Evolutionary conservation across 371 early-diverging fungal genomes (phyloP).

Genomic region (Mortierella sp.): DNA sequence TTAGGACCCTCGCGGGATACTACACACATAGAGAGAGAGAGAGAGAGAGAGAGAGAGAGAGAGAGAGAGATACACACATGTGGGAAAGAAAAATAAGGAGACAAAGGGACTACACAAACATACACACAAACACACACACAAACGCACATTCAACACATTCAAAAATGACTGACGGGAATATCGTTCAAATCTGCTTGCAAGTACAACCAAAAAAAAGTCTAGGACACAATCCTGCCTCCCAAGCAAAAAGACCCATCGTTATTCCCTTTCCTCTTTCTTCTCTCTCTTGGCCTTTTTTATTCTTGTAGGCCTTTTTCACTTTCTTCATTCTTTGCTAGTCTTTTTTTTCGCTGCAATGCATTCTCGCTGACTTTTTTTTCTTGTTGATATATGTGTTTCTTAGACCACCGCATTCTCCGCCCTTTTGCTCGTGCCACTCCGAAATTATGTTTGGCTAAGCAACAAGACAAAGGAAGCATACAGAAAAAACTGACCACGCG

Average conservation of each 20-base stretch:
- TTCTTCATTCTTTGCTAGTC: not conserved
- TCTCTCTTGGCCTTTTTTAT: not conserved
- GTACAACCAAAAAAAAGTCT: not conserved
- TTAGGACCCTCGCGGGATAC: not conserved
- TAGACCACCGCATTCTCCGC: not conserved
- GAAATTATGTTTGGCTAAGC: constrained; percentile 1
- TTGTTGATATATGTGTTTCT: too few relatives aligned
- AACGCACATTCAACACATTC: too few relatives aligned
- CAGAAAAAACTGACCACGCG: not conserved
- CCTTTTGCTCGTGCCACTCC: not conserved
- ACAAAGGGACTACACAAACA: not conserved
- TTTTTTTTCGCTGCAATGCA: not conserved
- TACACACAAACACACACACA: not conserved
- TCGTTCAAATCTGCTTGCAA: not conserved
- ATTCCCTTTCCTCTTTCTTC: not conserved
- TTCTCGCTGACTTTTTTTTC: constrained; percentile 6
- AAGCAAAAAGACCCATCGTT: not conserved
- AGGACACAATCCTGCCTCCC: not conserved
- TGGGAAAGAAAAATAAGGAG: not conserved
- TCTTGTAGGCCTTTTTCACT: not conserved
- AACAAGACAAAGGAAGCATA: not conserved
- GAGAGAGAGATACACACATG: not conserved
- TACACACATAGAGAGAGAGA: not conserved
- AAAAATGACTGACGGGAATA: not conserved
- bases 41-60: not conserved